Conservation (phyloP, 164 flowering plant genomes). For the Stephania yunnanensis region DNA sequence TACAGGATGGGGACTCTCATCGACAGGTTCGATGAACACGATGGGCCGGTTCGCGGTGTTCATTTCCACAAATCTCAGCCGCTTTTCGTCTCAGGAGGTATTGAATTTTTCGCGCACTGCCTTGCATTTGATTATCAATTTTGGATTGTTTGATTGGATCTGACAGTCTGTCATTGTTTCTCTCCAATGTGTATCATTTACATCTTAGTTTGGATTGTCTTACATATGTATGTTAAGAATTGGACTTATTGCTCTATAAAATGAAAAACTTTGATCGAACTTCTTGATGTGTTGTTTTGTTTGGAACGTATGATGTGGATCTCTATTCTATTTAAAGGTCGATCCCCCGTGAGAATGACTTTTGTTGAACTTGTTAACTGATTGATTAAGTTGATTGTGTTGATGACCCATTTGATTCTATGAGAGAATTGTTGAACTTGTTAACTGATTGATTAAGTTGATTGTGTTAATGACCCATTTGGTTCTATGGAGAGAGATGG, state of each 20-base stretch:
- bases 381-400: too few species aligned
- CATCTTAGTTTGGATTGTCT: not conserved
- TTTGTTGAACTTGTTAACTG: not conserved
- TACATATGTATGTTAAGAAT: not conserved
- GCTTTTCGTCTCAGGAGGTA: slow-evolving; percentile 38
- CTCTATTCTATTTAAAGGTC: not conserved
- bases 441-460: not conserved
- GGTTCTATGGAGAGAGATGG: not conserved
- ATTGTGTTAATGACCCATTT: not conserved
- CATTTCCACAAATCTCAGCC: slow-evolving; percentile 39
- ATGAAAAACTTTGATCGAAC: not conserved
- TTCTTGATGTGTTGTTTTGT: not conserved
- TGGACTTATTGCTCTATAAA: not conserved
- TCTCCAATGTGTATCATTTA: not conserved
- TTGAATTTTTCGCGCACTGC: not conserved
- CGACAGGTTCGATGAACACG: slow-evolving; percentile 37
- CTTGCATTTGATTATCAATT: not conserved
- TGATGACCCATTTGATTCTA: too few species aligned
- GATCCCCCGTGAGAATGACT: not conserved
- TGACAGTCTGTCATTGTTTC: not conserved
- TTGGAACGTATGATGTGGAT: not conserved
- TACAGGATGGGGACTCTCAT: slow-evolving; percentile 40
- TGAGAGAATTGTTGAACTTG: not conserved
- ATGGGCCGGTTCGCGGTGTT: slow-evolving; percentile 40
- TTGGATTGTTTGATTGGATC: not conserved